Conservation (phyloP, 2,329 filamentous ascomycete species). For the Cordyceps fumosorosea region DNA sequence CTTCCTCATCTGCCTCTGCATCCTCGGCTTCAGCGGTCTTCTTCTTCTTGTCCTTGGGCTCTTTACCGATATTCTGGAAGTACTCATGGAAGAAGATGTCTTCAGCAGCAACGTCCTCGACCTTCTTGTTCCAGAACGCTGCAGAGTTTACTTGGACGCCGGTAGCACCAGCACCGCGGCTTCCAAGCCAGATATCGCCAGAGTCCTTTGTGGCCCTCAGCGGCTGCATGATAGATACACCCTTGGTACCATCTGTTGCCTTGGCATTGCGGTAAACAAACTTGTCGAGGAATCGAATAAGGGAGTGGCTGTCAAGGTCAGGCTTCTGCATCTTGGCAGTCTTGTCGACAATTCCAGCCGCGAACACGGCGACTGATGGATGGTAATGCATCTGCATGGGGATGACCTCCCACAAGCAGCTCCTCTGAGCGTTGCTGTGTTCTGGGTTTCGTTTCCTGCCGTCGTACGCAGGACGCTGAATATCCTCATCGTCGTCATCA, state of each 20-base stretch:
- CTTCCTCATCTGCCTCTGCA: constrained; percentile 49
- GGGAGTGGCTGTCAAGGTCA: constrained; percentile 79
- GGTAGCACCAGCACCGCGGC: constrained; percentile 35
- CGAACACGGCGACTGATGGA: constrained; percentile 83
- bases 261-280: constrained; percentile 98
- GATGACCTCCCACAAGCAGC: constrained; percentile 82
- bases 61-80: constrained; percentile 70
- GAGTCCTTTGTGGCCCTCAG: constrained; percentile 49
- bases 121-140: constrained; percentile 84
- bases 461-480: constrained; percentile 56
- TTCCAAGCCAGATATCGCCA: constrained; percentile 50
- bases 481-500: constrained; percentile 58
- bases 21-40: constrained; percentile 45
- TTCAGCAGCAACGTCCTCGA: constrained; percentile 79
- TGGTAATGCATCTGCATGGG: constrained; percentile 66
- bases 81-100: constrained; percentile 99
- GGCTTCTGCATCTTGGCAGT: constrained; percentile 77
- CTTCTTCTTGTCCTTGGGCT: constrained; percentile 47
- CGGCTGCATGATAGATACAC: constrained; percentile 94
- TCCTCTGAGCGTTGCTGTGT: constrained; percentile 86
- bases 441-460: constrained; percentile 86
- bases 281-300: constrained; percentile 94
- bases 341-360: constrained; percentile 61
- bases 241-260: constrained; percentile 58
- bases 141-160: constrained; percentile 66